Evolutionary conservation across 129 eudicot genomes (phyloP).

Genomic region (Smallanthus sonchifolius): DNA sequence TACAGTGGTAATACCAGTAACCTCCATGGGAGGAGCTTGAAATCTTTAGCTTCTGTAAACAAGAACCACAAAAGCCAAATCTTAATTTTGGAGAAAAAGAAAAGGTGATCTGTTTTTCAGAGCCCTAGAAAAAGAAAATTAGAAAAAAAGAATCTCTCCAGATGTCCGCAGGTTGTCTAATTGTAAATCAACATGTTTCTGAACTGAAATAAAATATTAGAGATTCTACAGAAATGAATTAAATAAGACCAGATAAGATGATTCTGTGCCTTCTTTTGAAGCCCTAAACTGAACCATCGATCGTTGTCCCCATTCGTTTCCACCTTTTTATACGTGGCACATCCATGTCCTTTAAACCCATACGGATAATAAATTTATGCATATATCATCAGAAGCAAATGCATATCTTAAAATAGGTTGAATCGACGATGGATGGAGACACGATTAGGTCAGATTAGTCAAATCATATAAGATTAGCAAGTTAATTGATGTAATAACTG

Average conservation of each 20-base stretch:
- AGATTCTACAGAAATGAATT: not conserved
- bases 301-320: not conserved
- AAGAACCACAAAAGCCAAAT: too few relatives aligned
- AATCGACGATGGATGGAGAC: not conserved
- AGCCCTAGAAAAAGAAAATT: not conserved
- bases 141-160: constrained; percentile 13
- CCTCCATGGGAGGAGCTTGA: constrained; percentile 2
- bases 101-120: not conserved
- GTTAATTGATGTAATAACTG: not conserved
- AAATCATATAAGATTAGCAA: too few relatives aligned
- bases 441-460: not conserved
- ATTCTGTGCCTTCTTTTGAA: constrained; percentile 10
- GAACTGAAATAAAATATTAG: constrained; percentile 21
- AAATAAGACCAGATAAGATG: constrained; percentile 24
- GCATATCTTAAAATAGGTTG: not conserved
- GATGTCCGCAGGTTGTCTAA: constrained; percentile 10
- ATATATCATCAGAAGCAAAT: not conserved
- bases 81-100: not conserved
- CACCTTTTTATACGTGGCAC: constrained; percentile 30
- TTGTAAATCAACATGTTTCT: constrained; percentile 19
- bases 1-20: not conserved
- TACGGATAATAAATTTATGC: not conserved
- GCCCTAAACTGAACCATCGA: constrained; percentile 27
- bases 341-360: constrained; percentile 12
- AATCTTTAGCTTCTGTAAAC: not conserved